phyloP scores from a whole-genome alignment of 2,329 filamentous ascomycete species.

The Alternaria brassicae region DNA sequence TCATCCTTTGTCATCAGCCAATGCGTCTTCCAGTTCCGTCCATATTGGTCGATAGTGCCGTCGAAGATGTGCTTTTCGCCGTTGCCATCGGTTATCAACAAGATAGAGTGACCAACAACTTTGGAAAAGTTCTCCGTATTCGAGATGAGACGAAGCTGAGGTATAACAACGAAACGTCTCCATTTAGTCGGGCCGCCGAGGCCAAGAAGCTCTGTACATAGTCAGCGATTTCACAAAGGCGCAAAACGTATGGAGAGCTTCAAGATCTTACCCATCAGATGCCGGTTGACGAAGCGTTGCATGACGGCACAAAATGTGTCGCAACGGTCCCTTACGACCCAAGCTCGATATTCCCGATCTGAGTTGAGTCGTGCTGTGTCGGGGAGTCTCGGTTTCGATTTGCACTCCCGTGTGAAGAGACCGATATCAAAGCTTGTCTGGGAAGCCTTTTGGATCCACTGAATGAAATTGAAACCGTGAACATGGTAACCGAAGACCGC shows the following conservation, averaged over 20 bases:
- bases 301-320: background rate
- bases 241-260: background rate
- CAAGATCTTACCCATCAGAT: background rate
- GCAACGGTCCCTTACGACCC: background rate
- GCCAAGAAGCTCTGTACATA: background rate
- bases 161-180: background rate
- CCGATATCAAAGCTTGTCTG: background rate
- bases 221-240: background rate
- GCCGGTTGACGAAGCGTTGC: background rate
- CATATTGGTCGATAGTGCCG: conserved; percentile 1
- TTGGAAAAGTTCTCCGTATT: background rate
- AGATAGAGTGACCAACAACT: background rate
- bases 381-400: background rate
- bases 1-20: background rate
- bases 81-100: background rate
- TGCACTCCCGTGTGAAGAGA: background rate
- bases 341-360: background rate
- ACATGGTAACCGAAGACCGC: background rate
- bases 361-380: background rate
- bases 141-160: background rate
- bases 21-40: background rate
- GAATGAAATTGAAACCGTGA: background rate
- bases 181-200: background rate
- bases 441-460: background rate
- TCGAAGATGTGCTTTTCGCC: background rate